Percentiles rank a stretch among this genome's conserved stretches.
Conservation (phyloP, 306 rosid genomes). For the Casuarina equisetifolia region DNA sequence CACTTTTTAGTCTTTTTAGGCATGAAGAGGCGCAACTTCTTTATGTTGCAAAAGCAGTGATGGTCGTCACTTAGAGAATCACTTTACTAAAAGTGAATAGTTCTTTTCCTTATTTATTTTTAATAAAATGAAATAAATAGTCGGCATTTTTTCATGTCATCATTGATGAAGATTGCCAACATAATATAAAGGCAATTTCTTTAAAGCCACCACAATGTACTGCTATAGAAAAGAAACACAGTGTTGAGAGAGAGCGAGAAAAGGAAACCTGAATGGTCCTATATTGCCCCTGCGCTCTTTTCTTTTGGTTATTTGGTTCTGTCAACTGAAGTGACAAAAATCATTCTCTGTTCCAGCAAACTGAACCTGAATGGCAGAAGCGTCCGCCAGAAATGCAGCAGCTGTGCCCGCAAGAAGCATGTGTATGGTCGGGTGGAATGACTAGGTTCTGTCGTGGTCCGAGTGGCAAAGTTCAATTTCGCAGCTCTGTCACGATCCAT, state of each 20-base stretch:
- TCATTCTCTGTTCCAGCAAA: conserved; percentile 11
- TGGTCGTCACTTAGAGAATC: conserved; percentile 37
- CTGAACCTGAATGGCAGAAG: neutral
- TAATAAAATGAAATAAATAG: neutral
- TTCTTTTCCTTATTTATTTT: neutral
- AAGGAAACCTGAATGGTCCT: conserved; percentile 12
- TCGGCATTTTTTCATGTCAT: neutral
- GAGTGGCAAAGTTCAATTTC: neutral
- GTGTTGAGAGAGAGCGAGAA: neutral
- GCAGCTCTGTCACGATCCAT: neutral
- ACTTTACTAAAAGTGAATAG: conserved; percentile 17
- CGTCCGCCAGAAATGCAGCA: conserved; percentile 4
- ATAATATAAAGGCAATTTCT: neutral
- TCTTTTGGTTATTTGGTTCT: neutral
- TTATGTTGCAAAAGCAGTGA: conserved; percentile 18
- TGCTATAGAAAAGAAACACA: neutral
- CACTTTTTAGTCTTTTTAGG: conserved; percentile 51
- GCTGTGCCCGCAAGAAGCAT: neutral
- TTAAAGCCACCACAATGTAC: neutral
- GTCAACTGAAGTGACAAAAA: conserved; percentile 13
- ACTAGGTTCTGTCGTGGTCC: neutral
- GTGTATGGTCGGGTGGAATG: neutral
- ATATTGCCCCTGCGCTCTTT: neutral
- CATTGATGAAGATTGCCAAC: conserved; percentile 1
- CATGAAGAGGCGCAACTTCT: conserved; percentile 18